These are phyloP conservation scores for Scytalidium sp. DNA, from an alignment of 2,329 filamentous ascomycete genomes.

Conservation along the genomic window DNA sequence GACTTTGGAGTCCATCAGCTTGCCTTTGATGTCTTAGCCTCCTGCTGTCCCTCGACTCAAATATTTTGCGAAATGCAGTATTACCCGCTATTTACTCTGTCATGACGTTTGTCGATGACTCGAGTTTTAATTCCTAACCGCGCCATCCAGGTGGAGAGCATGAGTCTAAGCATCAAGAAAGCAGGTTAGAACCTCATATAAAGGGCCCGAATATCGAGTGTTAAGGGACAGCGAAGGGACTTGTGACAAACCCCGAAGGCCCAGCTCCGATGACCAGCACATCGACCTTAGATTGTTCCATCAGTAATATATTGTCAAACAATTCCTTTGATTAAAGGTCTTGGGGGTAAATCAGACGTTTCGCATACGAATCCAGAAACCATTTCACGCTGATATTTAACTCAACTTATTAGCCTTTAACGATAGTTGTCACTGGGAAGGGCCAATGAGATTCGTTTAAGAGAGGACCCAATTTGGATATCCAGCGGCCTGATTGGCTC, in stretches of 20 bases:
- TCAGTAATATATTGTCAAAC: too few relatives aligned
- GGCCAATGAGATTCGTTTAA: too few relatives aligned
- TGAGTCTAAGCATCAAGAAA: conserved; percentile 29
- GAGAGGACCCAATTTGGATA: too few relatives aligned
- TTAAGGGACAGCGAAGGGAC: background rate
- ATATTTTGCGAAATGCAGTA: background rate
- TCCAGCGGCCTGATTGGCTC: too few relatives aligned
- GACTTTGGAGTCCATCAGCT: conserved; percentile 57
- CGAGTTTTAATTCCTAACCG: conserved; percentile 42
- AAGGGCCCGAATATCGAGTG: too few relatives aligned
- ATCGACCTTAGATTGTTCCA: too few relatives aligned
- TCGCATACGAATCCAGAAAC: too few relatives aligned
- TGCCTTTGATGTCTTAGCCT: conserved; percentile 23
- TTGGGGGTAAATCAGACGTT: too few relatives aligned
- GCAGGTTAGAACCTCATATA: background rate
- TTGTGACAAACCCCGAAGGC: background rate
- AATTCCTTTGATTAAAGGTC: too few relatives aligned
- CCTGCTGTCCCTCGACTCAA: background rate
- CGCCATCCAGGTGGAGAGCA: conserved; percentile 54
- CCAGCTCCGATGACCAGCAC: conserved; percentile 7
- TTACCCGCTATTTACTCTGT: background rate
- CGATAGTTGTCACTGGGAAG: too few relatives aligned
- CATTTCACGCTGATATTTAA: too few relatives aligned
- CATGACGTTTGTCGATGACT: background rate
- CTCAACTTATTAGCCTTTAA: too few relatives aligned